Evolutionary conservation across 2,329 filamentous ascomycete species (phyloP), one percentile per base, ranked within the genome.

Genomic region (Epichloe typhina): DNA sequence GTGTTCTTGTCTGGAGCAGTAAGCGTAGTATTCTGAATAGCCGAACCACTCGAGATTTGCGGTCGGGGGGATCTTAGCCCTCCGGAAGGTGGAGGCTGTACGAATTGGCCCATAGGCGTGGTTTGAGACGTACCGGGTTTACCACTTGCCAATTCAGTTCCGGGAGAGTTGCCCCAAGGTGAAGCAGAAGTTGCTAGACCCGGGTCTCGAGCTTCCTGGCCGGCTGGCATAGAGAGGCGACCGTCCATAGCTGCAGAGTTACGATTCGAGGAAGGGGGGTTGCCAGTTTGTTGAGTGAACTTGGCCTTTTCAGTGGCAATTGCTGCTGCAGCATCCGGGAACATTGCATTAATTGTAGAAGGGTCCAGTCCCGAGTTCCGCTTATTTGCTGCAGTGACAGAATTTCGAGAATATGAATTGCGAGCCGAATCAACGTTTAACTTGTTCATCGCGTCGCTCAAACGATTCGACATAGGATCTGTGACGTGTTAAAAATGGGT

Each of bases 231-330:
- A 19, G 88, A 91, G 55, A 74, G 77, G 52, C 90, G 83, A 54
- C 87, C 79, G 55, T 89, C 88, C 51, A 89, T 79, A 19, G 83
- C 81, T 55, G 83, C 76, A 66, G 91, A 97, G 71, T 96, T 97
- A 53, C 93, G 83, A 73, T 95, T 95, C 21, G 93, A 96, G 1
- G 87, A 81, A 3, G 90, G 89, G 89, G 84, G 83, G 56, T 90
- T 88, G 53, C 91, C 93, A 4, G 90, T 95, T 65, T 95, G 87
- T 66, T 96, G 90, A 17, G 90, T 94, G 64, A 94, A 97, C 66
- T 96, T 94, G 52, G 90, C 91, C 73, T 96, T 96, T 69, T 98
- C 91, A 54, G 93, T 95, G 26, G 91, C 91, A 66, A 98, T 97
- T n/a, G 93, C 93, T 41, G 91, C 91, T 13, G 93, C 93, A 43